Conservation (phyloP, 2,329 filamentous ascomycete genomes). For the Xylariaceae sp. region DNA sequence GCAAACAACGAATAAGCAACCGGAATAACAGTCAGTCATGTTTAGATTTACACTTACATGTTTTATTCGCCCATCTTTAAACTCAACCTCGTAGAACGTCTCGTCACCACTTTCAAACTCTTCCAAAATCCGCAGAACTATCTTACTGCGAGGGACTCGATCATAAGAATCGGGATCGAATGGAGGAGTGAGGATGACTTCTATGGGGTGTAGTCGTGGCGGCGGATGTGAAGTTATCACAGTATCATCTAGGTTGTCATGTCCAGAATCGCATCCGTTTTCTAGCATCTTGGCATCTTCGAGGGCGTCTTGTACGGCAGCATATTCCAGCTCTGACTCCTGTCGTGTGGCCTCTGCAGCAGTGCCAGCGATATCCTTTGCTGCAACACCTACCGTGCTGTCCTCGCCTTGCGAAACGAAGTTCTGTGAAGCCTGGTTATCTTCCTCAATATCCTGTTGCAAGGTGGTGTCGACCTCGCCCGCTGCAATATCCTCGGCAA, state of each 20-base stretch:
- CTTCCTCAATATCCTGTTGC: background rate
- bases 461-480: slow-evolving; percentile 8
- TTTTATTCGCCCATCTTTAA: slow-evolving; percentile 54
- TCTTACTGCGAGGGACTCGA: slow-evolving; percentile 43
- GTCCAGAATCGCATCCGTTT: background rate
- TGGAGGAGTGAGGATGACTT: slow-evolving; percentile 41
- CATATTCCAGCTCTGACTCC: background rate
- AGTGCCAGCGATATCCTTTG: background rate
- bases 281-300: background rate
- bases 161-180: slow-evolving; percentile 36
- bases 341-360: background rate
- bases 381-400: background rate
- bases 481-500: background rate
- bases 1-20: too few species aligned
- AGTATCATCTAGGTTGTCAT: background rate
- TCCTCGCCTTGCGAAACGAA: background rate
- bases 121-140: slow-evolving; percentile 47
- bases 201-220: slow-evolving; percentile 33
- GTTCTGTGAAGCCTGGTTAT: background rate
- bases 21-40: background rate
- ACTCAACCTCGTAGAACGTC: slow-evolving; percentile 49
- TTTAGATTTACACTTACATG: slow-evolving; percentile 47
- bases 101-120: slow-evolving; percentile 40
- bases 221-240: background rate
- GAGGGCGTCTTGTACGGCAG: background rate